These are phyloP conservation scores for Aspergillus carlsbadensis DNA, from an alignment of 495 filamentous ascomycete species.

Conservation along the genomic window DNA sequence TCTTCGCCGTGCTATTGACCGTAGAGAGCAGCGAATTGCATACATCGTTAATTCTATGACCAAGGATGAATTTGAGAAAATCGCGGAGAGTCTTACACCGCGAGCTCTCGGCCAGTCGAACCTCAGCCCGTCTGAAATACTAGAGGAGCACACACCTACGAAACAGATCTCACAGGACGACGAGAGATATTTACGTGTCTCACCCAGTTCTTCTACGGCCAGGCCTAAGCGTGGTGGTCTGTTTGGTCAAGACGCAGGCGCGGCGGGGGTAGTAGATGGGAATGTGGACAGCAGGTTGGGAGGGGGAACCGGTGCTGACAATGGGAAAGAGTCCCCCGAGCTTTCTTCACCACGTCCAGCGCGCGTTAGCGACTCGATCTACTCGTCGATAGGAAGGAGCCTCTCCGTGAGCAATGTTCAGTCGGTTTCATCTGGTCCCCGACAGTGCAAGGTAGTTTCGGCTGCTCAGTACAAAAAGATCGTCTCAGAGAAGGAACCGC, in stretches of 20 bases:
- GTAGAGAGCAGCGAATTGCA: constrained; percentile 19
- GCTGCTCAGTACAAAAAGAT: constrained; percentile 16
- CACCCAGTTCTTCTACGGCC: not conserved
- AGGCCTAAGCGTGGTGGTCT: not conserved
- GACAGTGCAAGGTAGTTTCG: constrained; percentile 13
- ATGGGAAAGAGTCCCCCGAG: not conserved
- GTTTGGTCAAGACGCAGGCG: not conserved
- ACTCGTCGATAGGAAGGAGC: constrained; percentile 18
- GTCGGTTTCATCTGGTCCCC: constrained; percentile 5
- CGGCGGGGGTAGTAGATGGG: not conserved
- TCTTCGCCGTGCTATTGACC: constrained; percentile 12
- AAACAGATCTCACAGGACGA: not conserved
- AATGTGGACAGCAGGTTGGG: not conserved
- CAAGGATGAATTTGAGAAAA: constrained; percentile 2
- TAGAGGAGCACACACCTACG: not conserved
- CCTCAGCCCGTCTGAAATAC: not conserved
- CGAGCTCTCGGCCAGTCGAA: not conserved
- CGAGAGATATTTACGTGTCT: not conserved
- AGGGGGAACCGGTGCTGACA: not conserved
- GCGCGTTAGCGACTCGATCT: constrained; percentile 13
- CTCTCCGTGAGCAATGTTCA: constrained; percentile 11
- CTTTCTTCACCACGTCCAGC: not conserved
- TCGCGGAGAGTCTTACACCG: not conserved
- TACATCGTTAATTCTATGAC: constrained; percentile 12
- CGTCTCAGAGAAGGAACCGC: constrained; percentile 10